Conservation (phyloP, 768 basidiomycete species). For the Auricularia heimuer region DNA sequence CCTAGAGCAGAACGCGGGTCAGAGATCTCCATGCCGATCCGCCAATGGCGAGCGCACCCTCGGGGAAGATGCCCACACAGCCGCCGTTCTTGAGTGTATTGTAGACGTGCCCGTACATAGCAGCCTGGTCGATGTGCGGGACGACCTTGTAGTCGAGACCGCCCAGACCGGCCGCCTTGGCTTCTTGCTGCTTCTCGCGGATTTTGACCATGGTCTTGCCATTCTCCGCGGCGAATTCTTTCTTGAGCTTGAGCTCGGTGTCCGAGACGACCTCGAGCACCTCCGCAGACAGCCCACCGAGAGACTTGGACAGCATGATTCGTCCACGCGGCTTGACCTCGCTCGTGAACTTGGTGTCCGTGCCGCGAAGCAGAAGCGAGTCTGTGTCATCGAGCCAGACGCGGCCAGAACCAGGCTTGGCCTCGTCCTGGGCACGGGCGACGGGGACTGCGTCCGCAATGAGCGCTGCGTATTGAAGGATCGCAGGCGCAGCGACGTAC, state of each 20-base stretch:
- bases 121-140: conserved; percentile 85
- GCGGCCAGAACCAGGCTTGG: conserved; percentile 62
- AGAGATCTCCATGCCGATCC: neutral
- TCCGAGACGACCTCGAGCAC: conserved; percentile 85
- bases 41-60: conserved; percentile 44
- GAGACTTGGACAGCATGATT: conserved; percentile 73
- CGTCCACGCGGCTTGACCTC: conserved; percentile 74
- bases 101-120: conserved; percentile 93
- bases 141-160: conserved; percentile 76
- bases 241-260: conserved; percentile 72
- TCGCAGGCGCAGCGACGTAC: conserved; percentile 37
- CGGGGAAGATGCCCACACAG: conserved; percentile 94
- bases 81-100: conserved; percentile 76
- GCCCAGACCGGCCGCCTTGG: conserved; percentile 38
- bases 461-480: neutral
- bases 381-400: conserved; percentile 66
- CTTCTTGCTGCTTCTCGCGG: conserved; percentile 57
- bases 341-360: conserved; percentile 63
- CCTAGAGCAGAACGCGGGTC: conserved; percentile 36
- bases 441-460: conserved; percentile 63
- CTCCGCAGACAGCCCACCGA: conserved; percentile 70
- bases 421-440: conserved; percentile 79
- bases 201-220: conserved; percentile 61
- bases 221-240: conserved; percentile 75
- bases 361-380: conserved; percentile 73